Evolutionary conservation across 495 filamentous ascomycete species (phyloP).

Genomic region (Trichoderma asperelloides): DNA sequence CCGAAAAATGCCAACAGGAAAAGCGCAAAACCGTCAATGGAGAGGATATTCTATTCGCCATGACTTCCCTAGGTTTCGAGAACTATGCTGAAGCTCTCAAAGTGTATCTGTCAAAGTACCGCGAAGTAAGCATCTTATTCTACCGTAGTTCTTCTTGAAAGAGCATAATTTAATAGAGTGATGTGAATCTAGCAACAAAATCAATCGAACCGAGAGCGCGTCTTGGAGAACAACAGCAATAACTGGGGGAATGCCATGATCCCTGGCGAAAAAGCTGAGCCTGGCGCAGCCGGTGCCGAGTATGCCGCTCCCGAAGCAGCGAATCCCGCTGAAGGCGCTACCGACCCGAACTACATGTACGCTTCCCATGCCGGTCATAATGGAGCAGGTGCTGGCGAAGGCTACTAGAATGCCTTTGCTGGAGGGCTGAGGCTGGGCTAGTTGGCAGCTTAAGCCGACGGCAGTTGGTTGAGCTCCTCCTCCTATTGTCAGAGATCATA

Average conservation of each 20-base stretch:
- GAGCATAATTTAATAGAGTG: slow-evolving; percentile 7
- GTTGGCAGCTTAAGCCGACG: background rate
- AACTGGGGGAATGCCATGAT: slow-evolving; percentile 10
- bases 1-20: slow-evolving; percentile 98
- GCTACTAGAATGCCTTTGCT: slow-evolving; percentile 18
- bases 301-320: slow-evolving; percentile 52
- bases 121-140: slow-evolving; percentile 65
- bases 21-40: slow-evolving; percentile 99
- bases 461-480: background rate
- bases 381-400: slow-evolving; percentile 49
- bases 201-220: slow-evolving; percentile 7
- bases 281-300: slow-evolving; percentile 36
- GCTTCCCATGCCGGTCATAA: slow-evolving; percentile 60
- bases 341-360: slow-evolving; percentile 52
- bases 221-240: slow-evolving; percentile 11
- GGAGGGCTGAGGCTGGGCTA: background rate
- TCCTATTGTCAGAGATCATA: too few relatives aligned
- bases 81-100: slow-evolving; percentile 97
- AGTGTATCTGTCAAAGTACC: slow-evolving; percentile 95
- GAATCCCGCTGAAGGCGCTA: slow-evolving; percentile 46
- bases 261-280: slow-evolving; percentile 25
- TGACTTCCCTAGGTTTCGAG: slow-evolving; percentile 98
- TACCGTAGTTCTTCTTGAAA: slow-evolving; percentile 11
- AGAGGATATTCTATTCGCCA: slow-evolving; percentile 96
- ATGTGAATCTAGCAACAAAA: slow-evolving; percentile 7